phyloP scores from a whole-genome alignment of 1,284 basidiomycete genomes.

The Fomitopsis palustris region DNA sequence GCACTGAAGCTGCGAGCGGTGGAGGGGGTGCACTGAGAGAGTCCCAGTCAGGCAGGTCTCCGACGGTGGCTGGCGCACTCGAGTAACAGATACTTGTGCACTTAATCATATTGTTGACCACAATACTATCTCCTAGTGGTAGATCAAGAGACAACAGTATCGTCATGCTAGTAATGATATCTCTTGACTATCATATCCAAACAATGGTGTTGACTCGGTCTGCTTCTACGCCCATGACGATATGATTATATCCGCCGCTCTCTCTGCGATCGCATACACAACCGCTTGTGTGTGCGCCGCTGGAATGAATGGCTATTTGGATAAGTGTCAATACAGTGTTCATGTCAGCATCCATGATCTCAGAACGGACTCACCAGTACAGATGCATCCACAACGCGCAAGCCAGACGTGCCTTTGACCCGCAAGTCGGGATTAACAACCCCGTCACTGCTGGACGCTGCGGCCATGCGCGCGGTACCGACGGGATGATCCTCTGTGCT shows the following conservation, averaged over 20 bases:
- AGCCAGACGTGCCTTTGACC: conserved; percentile 15
- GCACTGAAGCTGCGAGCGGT: no score
- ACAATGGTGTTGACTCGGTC: no score
- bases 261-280: conserved; percentile 17
- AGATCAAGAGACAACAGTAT: no score
- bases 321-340: background rate
- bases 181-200: no score
- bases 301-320: conserved; percentile 13
- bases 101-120: no score
- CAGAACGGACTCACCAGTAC: conserved; percentile 10
- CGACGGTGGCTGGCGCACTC: no score
- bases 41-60: no score
- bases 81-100: no score
- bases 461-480: conserved; percentile 24
- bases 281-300: conserved; percentile 15
- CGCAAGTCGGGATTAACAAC: conserved; percentile 26
- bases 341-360: background rate
- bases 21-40: no score
- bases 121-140: no score
- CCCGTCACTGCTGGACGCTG: conserved; percentile 6
- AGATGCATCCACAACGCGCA: conserved; percentile 19
- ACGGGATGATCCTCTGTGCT: conserved; percentile 20
- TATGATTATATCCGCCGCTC: conserved; percentile 15
- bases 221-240: no score
- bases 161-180: no score